These are phyloP conservation scores for Filosporella fistucella DNA, from an alignment of 495 filamentous ascomycete genomes.

Conservation along the genomic window DNA sequence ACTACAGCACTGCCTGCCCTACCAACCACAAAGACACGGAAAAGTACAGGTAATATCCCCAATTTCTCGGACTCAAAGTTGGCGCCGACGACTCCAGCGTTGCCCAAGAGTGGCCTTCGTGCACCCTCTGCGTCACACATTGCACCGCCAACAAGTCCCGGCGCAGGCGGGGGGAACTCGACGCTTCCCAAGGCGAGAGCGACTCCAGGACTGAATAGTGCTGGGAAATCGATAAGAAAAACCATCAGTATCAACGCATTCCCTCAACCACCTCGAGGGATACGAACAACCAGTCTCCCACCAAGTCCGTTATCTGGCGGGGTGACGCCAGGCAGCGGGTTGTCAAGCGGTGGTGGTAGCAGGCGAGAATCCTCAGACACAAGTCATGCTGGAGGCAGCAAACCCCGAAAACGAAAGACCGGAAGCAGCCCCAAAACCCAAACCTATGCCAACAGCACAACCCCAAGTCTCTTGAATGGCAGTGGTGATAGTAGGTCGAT, in stretches of 20 bases:
- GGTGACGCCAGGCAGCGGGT: slow-evolving; percentile 9
- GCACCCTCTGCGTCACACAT: slow-evolving; percentile 52
- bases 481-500: slow-evolving; percentile 72
- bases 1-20: slow-evolving; percentile 63
- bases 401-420: slow-evolving; percentile 36
- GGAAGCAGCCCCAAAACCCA: slow-evolving; percentile 28
- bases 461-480: slow-evolving; percentile 73
- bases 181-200: slow-evolving; percentile 47
- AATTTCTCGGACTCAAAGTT: slow-evolving; percentile 39
- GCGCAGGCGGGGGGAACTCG: slow-evolving; percentile 23
- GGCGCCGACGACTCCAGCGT: slow-evolving; percentile 35
- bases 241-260: slow-evolving; percentile 89
- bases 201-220: slow-evolving; percentile 42
- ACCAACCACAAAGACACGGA: slow-evolving; percentile 66
- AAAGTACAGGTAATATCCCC: slow-evolving; percentile 47
- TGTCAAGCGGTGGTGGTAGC: slow-evolving; percentile 25
- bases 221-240: slow-evolving; percentile 67
- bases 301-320: slow-evolving; percentile 55
- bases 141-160: slow-evolving; percentile 41
- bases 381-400: slow-evolving; percentile 20
- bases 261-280: slow-evolving; percentile 75
- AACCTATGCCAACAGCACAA: slow-evolving; percentile 48
- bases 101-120: slow-evolving; percentile 53
- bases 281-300: slow-evolving; percentile 48
- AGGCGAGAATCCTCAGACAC: slow-evolving; percentile 20